Percentiles rank a stretch among this genome's conserved stretches.
phyloP scores from a whole-genome alignment of 192 early-diverging fungal species.

The Coemansia sp. region DNA sequence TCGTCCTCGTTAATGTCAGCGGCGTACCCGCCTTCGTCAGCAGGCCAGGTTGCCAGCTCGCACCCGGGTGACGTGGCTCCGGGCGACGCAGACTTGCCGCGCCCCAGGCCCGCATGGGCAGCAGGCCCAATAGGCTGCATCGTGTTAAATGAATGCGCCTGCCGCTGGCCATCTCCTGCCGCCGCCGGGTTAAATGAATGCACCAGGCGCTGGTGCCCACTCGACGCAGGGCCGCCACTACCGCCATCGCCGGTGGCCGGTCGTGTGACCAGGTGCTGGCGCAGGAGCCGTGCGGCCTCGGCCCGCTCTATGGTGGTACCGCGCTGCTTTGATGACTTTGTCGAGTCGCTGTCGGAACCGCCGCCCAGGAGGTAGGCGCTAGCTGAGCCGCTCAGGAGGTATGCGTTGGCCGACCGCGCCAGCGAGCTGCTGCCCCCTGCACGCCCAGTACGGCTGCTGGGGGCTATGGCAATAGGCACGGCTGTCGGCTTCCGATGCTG shows the following conservation, averaged over 20 bases:
- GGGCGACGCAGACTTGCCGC: too few species aligned
- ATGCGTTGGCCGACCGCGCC: neutral
- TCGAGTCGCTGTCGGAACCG: slow-evolving; percentile 20
- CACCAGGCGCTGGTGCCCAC: neutral
- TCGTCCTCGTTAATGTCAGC: slow-evolving; percentile 38
- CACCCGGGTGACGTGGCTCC: too few species aligned
- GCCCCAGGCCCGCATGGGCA: too few species aligned
- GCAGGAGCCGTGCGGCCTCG: slow-evolving; percentile 60
- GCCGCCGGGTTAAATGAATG: neutral
- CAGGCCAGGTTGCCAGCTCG: too few species aligned
- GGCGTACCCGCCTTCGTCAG: slow-evolving; percentile 38
- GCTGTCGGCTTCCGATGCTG: neutral
- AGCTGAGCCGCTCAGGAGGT: too few species aligned
- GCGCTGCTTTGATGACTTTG: neutral
- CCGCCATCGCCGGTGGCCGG: slow-evolving; percentile 20
- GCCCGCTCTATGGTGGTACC: slow-evolving; percentile 19
- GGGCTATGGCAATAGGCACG: neutral
- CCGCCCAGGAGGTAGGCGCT: neutral
- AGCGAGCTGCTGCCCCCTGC: neutral
- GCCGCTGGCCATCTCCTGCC: too few species aligned
- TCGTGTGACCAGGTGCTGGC: slow-evolving; percentile 64
- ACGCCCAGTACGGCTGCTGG: neutral
- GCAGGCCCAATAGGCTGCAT: too few species aligned
- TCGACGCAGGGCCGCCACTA: neutral
- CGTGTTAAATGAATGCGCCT: too few species aligned